Percentiles rank a stretch among this genome's conserved stretches.
Evolutionary conservation across 208 protist species (phyloP).

Genomic region (Acanthamoeba sp.): DNA sequence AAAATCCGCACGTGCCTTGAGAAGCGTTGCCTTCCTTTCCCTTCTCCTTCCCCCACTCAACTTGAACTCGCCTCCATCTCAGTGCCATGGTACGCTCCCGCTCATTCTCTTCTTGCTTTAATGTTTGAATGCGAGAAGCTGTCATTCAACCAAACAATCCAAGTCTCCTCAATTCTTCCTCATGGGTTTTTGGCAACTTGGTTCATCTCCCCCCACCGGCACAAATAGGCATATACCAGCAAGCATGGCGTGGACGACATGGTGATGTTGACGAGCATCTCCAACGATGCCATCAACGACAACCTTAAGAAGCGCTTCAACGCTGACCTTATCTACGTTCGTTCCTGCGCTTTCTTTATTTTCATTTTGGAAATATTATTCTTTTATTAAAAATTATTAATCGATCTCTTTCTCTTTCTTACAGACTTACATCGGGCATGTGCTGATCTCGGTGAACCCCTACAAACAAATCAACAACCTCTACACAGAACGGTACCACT

Average conservation of each 20-base stretch:
- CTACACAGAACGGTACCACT: neutral
- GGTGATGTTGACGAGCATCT: slow-evolving; percentile 91
- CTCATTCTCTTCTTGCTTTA: too few species aligned
- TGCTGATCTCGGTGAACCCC: slow-evolving; percentile 94
- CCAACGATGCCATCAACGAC: slow-evolving; percentile 90
- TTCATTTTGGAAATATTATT: neutral
- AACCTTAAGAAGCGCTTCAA: slow-evolving; percentile 86
- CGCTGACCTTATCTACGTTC: slow-evolving; percentile 59
- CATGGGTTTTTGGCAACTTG: too few species aligned
- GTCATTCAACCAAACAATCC: too few species aligned
- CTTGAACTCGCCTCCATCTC: too few species aligned
- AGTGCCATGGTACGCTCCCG: too few species aligned
- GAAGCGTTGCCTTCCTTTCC: too few species aligned
- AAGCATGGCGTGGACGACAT: slow-evolving; percentile 92
- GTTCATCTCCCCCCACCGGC: too few species aligned
- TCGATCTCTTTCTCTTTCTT: neutral
- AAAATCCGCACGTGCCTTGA: too few species aligned
- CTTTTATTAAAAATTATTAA: neutral
- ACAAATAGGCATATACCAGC: slow-evolving; percentile 19
- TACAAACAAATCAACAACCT: slow-evolving; percentile 79
- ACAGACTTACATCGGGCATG: slow-evolving; percentile 93
- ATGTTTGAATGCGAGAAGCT: too few species aligned
- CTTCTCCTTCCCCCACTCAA: too few species aligned
- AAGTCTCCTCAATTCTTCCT: too few species aligned
- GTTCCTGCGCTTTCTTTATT: neutral